Evolutionary conservation across 2,329 filamentous ascomycete species (phyloP), one percentile per base, ranked within the genome.

Genomic region (Fusarium irregulare): DNA sequence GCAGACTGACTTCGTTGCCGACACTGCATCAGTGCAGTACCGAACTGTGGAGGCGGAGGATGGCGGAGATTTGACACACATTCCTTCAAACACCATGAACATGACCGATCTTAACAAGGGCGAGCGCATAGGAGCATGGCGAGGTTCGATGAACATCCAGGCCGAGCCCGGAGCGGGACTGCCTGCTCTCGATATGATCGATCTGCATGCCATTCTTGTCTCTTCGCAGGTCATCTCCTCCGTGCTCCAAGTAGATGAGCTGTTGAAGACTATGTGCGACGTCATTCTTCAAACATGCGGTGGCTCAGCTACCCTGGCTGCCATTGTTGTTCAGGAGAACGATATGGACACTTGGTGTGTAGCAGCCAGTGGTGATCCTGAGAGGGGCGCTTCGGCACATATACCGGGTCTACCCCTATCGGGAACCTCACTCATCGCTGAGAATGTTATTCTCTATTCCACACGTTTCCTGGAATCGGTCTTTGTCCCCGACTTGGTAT

Each of bases 171-270:
- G 86, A 4, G 87, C 83, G 37, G 89, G 90, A 13, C 83, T 94
- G 63, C 91, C 91, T 42, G 89, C 91, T 28, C 85, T 95, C 56
- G 92, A 95, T 80, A 94, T 95, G 90, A 90, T 95, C 75, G 92
- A 94, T 78, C 79, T 94, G 66, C 90, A 92, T 44, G 91, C 91
- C 25, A 94, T 95, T 62, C 83, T 95, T 16, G 89, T 92, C 72
- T 93, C 91, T 4, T 93, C 91, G 12, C 92, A 94, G 76, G 87
- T 94, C 45, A 90, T 95, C 45, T 94, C 92, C 7, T 94, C 92
- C 18, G 91, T 94, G 53, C 80, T 95, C 13, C 87, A 92, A 69
- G 88, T 94, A 14, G 92, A 94, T 68, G 87, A 91, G 73, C 84
- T 95, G 6, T 85, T 94, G 65, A 90, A 91, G 74, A 94, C 92